Evolutionary conservation across 2,329 filamentous ascomycete species (phyloP).

Genomic region (Fusarium brevicatenulatum): DNA sequence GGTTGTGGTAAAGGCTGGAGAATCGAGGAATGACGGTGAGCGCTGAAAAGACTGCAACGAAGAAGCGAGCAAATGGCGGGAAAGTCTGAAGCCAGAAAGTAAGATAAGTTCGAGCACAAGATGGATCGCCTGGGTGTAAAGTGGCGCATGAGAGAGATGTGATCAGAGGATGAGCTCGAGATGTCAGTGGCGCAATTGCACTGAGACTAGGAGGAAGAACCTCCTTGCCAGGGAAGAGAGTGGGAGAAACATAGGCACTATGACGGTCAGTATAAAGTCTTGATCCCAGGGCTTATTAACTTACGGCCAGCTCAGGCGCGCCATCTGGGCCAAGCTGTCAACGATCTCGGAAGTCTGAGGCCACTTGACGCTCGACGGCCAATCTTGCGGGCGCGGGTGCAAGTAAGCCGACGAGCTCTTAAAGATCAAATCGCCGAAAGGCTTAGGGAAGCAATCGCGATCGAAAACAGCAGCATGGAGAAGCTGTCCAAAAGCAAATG

Average conservation of each 20-base stretch:
- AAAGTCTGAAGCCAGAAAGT: constrained; percentile 89
- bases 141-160: constrained; percentile 87
- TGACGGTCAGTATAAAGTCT: constrained; percentile 2
- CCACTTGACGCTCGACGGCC: constrained; percentile 76
- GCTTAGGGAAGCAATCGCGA: constrained; percentile 73
- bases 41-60: constrained; percentile 77
- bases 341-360: constrained; percentile 80
- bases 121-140: constrained; percentile 87
- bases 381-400: constrained; percentile 74
- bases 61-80: constrained; percentile 79
- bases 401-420: constrained; percentile 83
- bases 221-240: constrained; percentile 79
- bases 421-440: constrained; percentile 65
- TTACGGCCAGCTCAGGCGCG: constrained; percentile 83
- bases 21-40: constrained; percentile 74
- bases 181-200: constrained; percentile 79
- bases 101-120: constrained; percentile 86
- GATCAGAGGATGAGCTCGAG: constrained; percentile 87
- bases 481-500: constrained; percentile 78
- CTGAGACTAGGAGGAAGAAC: constrained; percentile 74
- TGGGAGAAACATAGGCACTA: constrained; percentile 83
- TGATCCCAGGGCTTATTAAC: constrained; percentile 47
- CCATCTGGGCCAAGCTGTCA: constrained; percentile 84
- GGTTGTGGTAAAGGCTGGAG: constrained; percentile 74
- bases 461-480: constrained; percentile 82